Evolutionary conservation across 2,329 filamentous ascomycete genomes (phyloP).

Genomic region (Hypoxylon sp.): DNA sequence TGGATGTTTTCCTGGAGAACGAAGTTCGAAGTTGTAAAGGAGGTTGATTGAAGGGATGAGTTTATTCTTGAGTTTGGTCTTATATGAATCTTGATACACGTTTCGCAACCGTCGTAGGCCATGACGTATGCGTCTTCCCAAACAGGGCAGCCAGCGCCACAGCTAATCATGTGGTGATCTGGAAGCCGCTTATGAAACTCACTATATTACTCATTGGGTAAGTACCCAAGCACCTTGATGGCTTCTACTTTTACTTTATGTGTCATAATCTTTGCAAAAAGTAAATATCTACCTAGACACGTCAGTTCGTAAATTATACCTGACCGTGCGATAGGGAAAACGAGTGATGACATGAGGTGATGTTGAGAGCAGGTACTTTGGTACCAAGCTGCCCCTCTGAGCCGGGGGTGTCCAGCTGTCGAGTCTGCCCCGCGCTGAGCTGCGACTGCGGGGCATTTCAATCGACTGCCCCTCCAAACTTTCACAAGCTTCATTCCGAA

Average conservation of each 20-base stretch:
- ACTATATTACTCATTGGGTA: background rate
- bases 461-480: slow-evolving; percentile 52
- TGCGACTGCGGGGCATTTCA: slow-evolving; percentile 36
- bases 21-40: background rate
- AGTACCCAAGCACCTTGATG: slow-evolving; percentile 12
- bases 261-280: too few relatives aligned
- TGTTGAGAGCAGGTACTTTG: slow-evolving; percentile 2
- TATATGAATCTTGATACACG: slow-evolving; percentile 22
- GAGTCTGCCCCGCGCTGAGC: slow-evolving; percentile 37
- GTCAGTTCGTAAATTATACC: background rate
- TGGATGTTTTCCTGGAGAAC: background rate
- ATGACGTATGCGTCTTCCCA: slow-evolving; percentile 37
- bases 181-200: slow-evolving; percentile 9
- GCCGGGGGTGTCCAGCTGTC: slow-evolving; percentile 9
- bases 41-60: slow-evolving; percentile 1
- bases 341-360: background rate
- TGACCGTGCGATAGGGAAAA: background rate
- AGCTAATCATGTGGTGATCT: slow-evolving; percentile 29
- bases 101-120: slow-evolving; percentile 29
- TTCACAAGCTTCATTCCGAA: slow-evolving; percentile 48
- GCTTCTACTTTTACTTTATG: background rate
- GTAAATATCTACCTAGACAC: too few relatives aligned
- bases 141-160: slow-evolving; percentile 31
- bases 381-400: slow-evolving; percentile 28
- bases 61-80: slow-evolving; percentile 9